phyloP scores from a whole-genome alignment of 2,329 filamentous ascomycete species.

The Onygenales sp. region DNA sequence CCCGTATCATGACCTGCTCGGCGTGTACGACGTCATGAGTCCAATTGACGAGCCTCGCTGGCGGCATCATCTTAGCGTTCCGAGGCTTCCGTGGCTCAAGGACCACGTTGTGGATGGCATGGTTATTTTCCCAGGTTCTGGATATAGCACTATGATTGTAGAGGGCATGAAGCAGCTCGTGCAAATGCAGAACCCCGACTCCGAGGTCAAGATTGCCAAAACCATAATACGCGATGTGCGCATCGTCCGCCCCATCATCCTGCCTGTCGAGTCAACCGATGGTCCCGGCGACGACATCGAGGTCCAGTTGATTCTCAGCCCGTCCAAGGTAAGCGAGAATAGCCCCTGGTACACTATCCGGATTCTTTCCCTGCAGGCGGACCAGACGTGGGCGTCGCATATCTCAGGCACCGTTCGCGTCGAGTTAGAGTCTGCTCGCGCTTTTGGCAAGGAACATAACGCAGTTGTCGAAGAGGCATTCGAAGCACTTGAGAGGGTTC shows the following conservation, averaged over 20 bases:
- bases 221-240: background rate
- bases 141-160: conserved; percentile 12
- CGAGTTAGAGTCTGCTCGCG: background rate
- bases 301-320: background rate
- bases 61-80: background rate
- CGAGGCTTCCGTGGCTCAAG: background rate
- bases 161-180: conserved; percentile 7
- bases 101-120: conserved; percentile 5
- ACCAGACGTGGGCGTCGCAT: background rate
- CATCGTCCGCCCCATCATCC: background rate
- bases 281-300: background rate
- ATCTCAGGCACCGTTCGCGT: background rate
- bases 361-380: background rate
- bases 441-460: background rate
- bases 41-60: background rate
- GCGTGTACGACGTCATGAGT: conserved; percentile 2
- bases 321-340: background rate
- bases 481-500: background rate
- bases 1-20: conserved; percentile 3
- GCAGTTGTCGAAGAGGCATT: background rate
- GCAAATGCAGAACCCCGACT: background rate
- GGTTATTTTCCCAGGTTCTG: conserved; percentile 12
- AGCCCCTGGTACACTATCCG: background rate
- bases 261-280: background rate
- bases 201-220: background rate